Conservation (phyloP, 225 moss, liverwort and hornwort species). For the Physcomitrium patens region DNA sequence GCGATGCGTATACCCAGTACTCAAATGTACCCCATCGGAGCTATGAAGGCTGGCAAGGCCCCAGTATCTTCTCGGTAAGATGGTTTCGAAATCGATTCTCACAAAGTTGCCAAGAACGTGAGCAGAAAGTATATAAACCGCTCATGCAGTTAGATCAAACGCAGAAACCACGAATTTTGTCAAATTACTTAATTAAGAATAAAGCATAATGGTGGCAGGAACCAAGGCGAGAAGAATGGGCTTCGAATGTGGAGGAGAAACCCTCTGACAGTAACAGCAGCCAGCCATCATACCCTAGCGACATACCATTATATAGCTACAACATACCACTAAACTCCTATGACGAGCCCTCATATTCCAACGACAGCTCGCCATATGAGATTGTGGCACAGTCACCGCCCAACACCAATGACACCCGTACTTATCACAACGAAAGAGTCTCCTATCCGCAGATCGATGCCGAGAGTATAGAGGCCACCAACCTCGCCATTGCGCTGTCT, state of each 20-base stretch:
- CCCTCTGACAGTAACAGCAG: not conserved
- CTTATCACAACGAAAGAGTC: slow-evolving; percentile 48
- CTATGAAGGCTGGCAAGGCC: slow-evolving; percentile 49
- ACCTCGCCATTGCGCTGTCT: slow-evolving; percentile 55
- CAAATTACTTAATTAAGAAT: not conserved
- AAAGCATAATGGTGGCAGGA: slow-evolving; percentile 38
- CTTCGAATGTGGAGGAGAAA: slow-evolving; percentile 35
- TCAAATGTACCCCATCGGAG: slow-evolving; percentile 32
- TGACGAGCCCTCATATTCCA: not conserved
- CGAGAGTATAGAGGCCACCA: slow-evolving; percentile 33
- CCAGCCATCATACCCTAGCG: not conserved
- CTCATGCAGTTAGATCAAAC: not conserved
- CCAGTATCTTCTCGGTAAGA: slow-evolving; percentile 51
- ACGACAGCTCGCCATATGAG: slow-evolving; percentile 28
- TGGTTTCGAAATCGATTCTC: no score
- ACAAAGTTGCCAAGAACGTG: no score
- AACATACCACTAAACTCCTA: slow-evolving; percentile 4
- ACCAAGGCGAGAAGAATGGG: slow-evolving; percentile 34
- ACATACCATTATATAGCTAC: not conserved
- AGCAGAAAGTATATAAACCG: not conserved
- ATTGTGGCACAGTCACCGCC: slow-evolving; percentile 31
- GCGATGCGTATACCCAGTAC: slow-evolving; percentile 55
- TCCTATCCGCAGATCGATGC: slow-evolving; percentile 26
- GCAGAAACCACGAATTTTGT: not conserved
- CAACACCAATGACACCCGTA: slow-evolving; percentile 51